phyloP scores from a whole-genome alignment of 176 grass and related monocot species.

The Carex parvula region DNA sequence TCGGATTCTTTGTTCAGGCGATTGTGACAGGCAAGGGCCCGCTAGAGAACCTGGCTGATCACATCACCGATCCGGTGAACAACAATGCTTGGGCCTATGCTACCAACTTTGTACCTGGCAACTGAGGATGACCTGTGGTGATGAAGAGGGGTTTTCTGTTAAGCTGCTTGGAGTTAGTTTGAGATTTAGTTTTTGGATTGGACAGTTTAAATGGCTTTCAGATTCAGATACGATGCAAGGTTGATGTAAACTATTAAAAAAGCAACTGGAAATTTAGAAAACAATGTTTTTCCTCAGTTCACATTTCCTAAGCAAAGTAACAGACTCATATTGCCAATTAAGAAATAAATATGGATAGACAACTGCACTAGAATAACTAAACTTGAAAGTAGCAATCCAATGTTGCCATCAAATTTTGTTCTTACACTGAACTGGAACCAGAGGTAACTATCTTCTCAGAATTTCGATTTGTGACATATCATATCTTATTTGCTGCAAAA shows the following conservation, averaged over 20 bases:
- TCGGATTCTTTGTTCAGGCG: conserved; percentile 71
- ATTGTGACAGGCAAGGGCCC: conserved; percentile 54
- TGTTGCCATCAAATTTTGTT: too few relatives aligned
- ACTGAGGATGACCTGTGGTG: conserved; percentile 17
- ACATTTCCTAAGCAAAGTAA: too few relatives aligned
- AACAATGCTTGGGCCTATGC: conserved; percentile 42
- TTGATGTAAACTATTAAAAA: not conserved
- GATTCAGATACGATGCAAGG: not conserved
- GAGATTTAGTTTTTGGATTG: not conserved
- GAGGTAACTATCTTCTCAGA: too few relatives aligned
- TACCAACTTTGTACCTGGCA: conserved; percentile 46
- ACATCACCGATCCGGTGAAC: conserved; percentile 40
- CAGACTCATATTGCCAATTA: too few relatives aligned
- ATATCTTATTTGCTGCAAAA: too few relatives aligned
- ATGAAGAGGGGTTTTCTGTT: not conserved
- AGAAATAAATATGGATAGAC: too few relatives aligned
- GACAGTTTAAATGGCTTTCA: not conserved
- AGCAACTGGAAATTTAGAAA: not conserved
- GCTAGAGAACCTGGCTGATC: conserved; percentile 37
- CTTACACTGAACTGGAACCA: too few relatives aligned
- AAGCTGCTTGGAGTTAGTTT: not conserved
- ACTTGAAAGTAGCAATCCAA: too few relatives aligned
- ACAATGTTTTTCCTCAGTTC: not conserved
- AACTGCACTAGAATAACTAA: too few relatives aligned
- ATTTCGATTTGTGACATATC: too few relatives aligned